Conservation (phyloP, 2,329 filamentous ascomycete genomes). For the Sphaerulina vaccinii region DNA sequence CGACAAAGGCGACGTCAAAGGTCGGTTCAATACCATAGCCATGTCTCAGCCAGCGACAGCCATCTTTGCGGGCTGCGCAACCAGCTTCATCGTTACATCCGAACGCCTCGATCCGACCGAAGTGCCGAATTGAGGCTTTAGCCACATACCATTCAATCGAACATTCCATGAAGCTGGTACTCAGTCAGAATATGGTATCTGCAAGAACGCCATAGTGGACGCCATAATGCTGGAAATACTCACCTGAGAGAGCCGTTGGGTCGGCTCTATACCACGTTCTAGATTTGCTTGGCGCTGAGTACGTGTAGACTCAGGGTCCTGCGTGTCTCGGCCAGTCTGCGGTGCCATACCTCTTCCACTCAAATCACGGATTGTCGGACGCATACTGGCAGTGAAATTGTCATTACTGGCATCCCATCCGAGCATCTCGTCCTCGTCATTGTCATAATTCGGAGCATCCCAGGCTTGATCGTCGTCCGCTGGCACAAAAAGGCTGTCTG, state of each 20-base stretch:
- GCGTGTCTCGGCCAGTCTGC: conserved; percentile 17
- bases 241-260: conserved; percentile 71
- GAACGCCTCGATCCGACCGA: not conserved
- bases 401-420: conserved; percentile 72
- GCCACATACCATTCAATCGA: conserved; percentile 34
- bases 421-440: conserved; percentile 64
- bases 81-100: conserved; percentile 69
- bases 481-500: conserved; percentile 70
- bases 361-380: conserved; percentile 49
- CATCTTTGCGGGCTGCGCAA: conserved; percentile 85
- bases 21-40: conserved; percentile 65
- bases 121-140: not conserved
- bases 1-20: conserved; percentile 65
- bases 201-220: not conserved
- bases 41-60: conserved; percentile 54
- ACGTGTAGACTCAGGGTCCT: not conserved
- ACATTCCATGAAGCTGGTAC: conserved; percentile 39
- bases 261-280: conserved; percentile 59
- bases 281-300: conserved; percentile 23
- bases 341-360: conserved; percentile 25
- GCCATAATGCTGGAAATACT: conserved; percentile 30
- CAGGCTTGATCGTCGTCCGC: conserved; percentile 67
- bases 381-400: conserved; percentile 50
- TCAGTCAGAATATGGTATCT: conserved; percentile 23
- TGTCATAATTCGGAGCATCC: conserved; percentile 67